Evolutionary conservation across 2,329 filamentous ascomycete genomes (phyloP), one percentile per base, ranked within the genome.

Genomic region (Emmonsiellopsis sp.): DNA sequence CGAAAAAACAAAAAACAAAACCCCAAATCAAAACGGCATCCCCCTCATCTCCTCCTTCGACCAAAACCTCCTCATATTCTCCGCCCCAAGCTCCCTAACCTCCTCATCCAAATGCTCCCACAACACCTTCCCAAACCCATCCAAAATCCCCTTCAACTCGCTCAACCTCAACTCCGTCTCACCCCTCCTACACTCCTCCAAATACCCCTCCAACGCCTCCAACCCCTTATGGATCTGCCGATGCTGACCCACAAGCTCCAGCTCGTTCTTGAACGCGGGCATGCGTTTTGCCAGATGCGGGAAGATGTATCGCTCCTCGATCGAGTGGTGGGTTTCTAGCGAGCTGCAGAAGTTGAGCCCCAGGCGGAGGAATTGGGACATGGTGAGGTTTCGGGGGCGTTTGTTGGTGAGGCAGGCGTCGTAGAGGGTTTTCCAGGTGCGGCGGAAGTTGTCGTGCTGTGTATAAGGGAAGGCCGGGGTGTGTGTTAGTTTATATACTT

Each of bases 11-110:
- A 44, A 26, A 13, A 37, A 35, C 8, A 10, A 32, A 35, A 15
- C 42, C n/a, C 31, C 20, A 30, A 26, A 49, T 70, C 67, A 90
- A 74, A 90, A 88, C 0, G 81, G 83, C 72, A 93, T 77, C 50
- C 73, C 70, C 67, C 70, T 74, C 69, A 95, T 84, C 76, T 95
- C 90, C 46, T 87, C 82, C 56, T 83, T 61, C 0, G 77, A 86
- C 87, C 88, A 95, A 69, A 87, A 90, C 69, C 77, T 82, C 61
- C 88, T 78, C 90, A 95, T 95, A 67, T 92, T 94, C 68, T 93
- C 87, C 44, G 89, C 89, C 2, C 85, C 81, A 34, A 95, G 69
- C 59, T 86, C 80, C 68, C 77, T 74, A 7, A 95, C 89, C 76
- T 95, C 90, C 62, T 91, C 84, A 62, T 93, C 87, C 56, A 95